Percentiles rank a stretch among this genome's conserved stretches.
These are phyloP conservation scores for Collybia nuda DNA, from an alignment of 768 basidiomycete species.

Conservation along the genomic window DNA sequence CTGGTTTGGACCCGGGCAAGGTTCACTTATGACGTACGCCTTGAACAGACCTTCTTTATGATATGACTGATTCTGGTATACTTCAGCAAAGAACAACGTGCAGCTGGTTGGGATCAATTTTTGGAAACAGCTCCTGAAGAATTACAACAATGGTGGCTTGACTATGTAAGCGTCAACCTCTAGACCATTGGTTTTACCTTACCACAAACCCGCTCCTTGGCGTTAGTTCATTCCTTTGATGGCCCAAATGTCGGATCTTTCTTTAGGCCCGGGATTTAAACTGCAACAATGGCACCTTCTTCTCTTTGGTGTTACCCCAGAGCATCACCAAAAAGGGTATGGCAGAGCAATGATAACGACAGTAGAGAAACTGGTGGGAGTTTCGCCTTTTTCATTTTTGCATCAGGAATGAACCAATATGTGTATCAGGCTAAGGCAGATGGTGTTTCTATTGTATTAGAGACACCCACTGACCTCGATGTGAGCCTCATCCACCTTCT, in stretches of 20 bases:
- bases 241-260: constrained; percentile 10
- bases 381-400: too few species aligned
- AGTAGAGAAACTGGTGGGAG: constrained; percentile 21
- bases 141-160: constrained; percentile 26
- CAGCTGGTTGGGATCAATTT: constrained; percentile 24
- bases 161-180: constrained; percentile 16
- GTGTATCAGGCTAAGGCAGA: constrained; percentile 18
- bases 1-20: constrained; percentile 30
- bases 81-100: constrained; percentile 24
- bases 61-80: neutral
- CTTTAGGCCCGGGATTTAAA: constrained; percentile 18
- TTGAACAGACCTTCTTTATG: neutral
- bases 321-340: constrained; percentile 28
- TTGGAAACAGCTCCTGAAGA: constrained; percentile 15
- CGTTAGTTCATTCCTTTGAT: constrained; percentile 22
- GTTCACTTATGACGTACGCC: constrained; percentile 20
- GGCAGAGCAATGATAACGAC: constrained; percentile 23
- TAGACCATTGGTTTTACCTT: neutral
- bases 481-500: constrained; percentile 13
- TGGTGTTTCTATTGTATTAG: constrained; percentile 18
- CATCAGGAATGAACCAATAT: neutral
- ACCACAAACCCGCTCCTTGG: neutral
- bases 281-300: constrained; percentile 25
- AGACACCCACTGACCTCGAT: constrained; percentile 26
- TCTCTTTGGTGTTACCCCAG: constrained; percentile 25